These are phyloP conservation scores for Mortierella hygrophila DNA, from an alignment of 192 early-diverging fungal genomes.

Conservation along the genomic window DNA sequence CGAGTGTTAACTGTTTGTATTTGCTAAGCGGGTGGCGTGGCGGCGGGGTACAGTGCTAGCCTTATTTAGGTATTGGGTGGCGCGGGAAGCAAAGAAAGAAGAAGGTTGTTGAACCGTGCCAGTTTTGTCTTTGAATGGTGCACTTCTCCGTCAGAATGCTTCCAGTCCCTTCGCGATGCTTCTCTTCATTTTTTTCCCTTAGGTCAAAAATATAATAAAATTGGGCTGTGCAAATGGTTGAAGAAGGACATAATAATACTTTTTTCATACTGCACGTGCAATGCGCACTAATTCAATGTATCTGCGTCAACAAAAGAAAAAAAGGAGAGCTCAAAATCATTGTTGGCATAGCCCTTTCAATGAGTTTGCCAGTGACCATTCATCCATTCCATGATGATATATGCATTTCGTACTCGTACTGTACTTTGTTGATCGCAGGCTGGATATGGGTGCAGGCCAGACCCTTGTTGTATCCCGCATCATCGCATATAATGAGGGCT, in stretches of 20 bases:
- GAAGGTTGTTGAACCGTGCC: neutral
- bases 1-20: neutral
- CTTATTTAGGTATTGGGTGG: neutral
- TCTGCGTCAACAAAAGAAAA: neutral
- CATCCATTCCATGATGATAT: neutral
- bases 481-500: neutral
- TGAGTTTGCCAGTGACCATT: neutral
- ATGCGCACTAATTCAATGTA: neutral
- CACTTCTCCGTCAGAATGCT: neutral
- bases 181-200: neutral
- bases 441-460: neutral
- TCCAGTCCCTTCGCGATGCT: neutral
- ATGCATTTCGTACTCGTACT: neutral
- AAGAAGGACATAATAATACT: no score
- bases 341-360: constrained; percentile 4
- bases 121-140: neutral
- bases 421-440: neutral
- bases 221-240: neutral
- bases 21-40: neutral
- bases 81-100: neutral
- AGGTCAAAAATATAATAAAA: neutral
- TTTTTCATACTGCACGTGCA: neutral
- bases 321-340: neutral
- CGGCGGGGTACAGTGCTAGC: neutral
- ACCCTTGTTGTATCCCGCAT: neutral